Conservation (phyloP, 1,139 yeast species). For the Taiozyma onychis region DNA sequence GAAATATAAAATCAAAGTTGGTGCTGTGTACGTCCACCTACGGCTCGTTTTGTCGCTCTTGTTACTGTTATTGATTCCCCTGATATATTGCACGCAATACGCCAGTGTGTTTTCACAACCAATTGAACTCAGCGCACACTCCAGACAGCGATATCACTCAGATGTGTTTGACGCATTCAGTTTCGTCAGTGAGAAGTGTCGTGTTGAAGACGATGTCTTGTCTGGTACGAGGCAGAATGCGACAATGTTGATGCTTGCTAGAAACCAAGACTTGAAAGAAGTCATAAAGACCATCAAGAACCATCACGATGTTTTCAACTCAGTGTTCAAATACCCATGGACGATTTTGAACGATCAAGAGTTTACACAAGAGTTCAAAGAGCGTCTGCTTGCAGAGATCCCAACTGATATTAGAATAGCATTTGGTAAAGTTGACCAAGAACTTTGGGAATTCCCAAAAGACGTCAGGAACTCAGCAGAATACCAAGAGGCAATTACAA, state of each 20-base stretch:
- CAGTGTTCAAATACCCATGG: constrained; percentile 90
- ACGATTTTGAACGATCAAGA: constrained; percentile 77
- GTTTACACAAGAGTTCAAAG: constrained; percentile 58
- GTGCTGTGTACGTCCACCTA: not conserved
- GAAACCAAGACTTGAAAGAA: constrained; percentile 68
- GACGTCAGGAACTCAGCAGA: constrained; percentile 13
- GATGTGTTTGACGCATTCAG: not conserved
- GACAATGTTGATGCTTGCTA: constrained; percentile 73
- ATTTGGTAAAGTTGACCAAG: constrained; percentile 32
- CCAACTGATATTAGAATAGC: constrained; percentile 54
- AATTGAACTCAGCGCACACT: not conserved
- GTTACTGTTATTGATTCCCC: not conserved
- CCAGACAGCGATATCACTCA: not conserved
- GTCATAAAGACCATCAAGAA: constrained; percentile 65
- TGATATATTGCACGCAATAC: not conserved
- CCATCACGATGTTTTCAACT: constrained; percentile 80
- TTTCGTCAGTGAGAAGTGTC: not conserved
- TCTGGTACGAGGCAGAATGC: constrained; percentile 41
- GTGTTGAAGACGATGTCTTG: not conserved
- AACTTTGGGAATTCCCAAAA: constrained; percentile 32
- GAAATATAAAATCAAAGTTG: not conserved
- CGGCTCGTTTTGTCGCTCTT: not conserved
- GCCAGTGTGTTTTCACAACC: not conserved
- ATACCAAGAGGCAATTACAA: constrained; percentile 50
- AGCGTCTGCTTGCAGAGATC: constrained; percentile 32